Conservation (phyloP, 2,329 filamentous ascomycete genomes). For the Tolypocladium capitatum region DNA sequence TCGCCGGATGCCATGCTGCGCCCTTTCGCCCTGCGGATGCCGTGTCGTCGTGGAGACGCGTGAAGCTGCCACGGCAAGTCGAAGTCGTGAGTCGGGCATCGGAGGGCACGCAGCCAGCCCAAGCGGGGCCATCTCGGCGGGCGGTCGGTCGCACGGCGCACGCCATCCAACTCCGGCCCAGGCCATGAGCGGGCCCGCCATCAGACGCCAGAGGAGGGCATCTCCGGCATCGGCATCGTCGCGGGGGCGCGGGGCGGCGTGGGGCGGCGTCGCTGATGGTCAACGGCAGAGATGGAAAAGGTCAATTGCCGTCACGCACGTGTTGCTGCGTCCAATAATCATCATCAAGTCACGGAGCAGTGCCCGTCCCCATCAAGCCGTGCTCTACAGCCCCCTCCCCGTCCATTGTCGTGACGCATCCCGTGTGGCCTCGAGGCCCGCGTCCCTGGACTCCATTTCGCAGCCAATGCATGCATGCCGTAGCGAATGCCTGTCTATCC, state of each 20-base stretch:
- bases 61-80: too few species aligned
- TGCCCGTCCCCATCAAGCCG: not conserved
- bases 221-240: not conserved
- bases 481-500: slow-evolving; percentile 14
- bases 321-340: not conserved
- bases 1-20: slow-evolving; percentile 1
- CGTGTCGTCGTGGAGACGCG: not conserved
- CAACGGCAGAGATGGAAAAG: not conserved
- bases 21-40: not conserved
- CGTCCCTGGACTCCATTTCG: slow-evolving; percentile 4
- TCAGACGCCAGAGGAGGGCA: not conserved
- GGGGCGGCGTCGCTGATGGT: too few species aligned
- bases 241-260: too few species aligned
- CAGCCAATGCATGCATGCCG: slow-evolving; percentile 6
- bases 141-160: not conserved
- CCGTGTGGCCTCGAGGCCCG: slow-evolving; percentile 2
- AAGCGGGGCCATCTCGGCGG: not conserved
- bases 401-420: not conserved
- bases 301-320: not conserved
- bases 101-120: not conserved
- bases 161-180: too few species aligned
- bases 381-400: not conserved
- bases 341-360: not conserved
- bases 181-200: not conserved
- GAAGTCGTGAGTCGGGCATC: too few species aligned